Percentiles rank a stretch among this genome's conserved stretches.
Conservation (phyloP, 2,329 filamentous ascomycete genomes). For the Aspergillus aculeatus region DNA sequence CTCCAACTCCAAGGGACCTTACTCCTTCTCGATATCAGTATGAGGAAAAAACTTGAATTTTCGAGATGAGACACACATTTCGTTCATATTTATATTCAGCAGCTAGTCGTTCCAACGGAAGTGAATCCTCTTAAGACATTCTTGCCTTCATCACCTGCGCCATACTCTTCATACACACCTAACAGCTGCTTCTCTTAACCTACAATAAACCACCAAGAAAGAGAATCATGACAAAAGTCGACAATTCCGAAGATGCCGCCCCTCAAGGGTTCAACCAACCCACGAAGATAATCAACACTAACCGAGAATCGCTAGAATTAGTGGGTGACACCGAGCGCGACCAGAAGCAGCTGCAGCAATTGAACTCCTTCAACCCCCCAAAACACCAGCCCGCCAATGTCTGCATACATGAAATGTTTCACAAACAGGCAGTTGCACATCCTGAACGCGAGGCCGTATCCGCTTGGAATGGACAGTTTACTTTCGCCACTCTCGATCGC, state of each 20-base stretch:
- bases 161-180: too few relatives aligned
- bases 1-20: not conserved
- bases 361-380: not conserved
- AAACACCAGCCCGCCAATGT: not conserved
- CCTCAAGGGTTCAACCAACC: not conserved
- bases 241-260: not conserved
- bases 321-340: not conserved
- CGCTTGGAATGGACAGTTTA: not conserved
- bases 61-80: too few relatives aligned
- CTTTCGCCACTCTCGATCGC: not conserved
- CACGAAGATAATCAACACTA: not conserved
- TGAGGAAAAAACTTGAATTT: accelerated
- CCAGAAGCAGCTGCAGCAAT: not conserved
- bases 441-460: not conserved
- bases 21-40: not conserved
- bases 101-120: too few relatives aligned
- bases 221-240: not conserved
- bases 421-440: not conserved
- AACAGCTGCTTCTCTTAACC: too few relatives aligned
- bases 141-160: too few relatives aligned
- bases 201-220: too few relatives aligned
- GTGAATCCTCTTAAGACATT: too few relatives aligned
- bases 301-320: not conserved
- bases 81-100: too few relatives aligned
- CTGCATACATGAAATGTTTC: not conserved